Conservation (phyloP, 1,284 basidiomycete genomes). For the Testicularia cyperi region DNA sequence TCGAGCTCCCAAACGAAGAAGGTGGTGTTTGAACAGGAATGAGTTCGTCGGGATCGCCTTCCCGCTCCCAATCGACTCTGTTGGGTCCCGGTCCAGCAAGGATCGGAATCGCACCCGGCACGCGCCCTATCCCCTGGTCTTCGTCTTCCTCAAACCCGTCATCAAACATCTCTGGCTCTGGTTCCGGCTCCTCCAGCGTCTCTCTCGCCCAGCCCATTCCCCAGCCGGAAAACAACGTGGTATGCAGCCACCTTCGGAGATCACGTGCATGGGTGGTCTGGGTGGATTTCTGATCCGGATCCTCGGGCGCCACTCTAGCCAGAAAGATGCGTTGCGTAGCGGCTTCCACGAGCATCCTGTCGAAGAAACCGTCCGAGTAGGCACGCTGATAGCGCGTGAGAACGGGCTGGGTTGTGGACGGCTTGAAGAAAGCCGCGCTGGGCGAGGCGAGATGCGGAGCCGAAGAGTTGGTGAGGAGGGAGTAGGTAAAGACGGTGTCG, state of each 20-base stretch:
- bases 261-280: slow-evolving; percentile 30
- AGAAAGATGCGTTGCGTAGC: slow-evolving; percentile 27
- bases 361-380: slow-evolving; percentile 24
- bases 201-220: slow-evolving; percentile 52
- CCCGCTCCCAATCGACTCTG: slow-evolving; percentile 31
- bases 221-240: slow-evolving; percentile 42
- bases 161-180: no score
- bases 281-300: slow-evolving; percentile 40
- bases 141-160: slow-evolving; percentile 6
- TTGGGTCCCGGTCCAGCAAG: slow-evolving; percentile 25
- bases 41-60: slow-evolving; percentile 48
- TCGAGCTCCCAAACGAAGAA: slow-evolving; percentile 34
- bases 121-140: neutral
- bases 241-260: slow-evolving; percentile 32
- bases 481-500: slow-evolving; percentile 45
- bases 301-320: slow-evolving; percentile 30
- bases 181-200: slow-evolving; percentile 37
- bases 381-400: slow-evolving; percentile 26
- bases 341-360: slow-evolving; percentile 20
- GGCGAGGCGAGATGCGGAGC: slow-evolving; percentile 33
- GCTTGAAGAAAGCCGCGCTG: slow-evolving; percentile 29
- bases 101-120: slow-evolving; percentile 8
- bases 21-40: slow-evolving; percentile 44
- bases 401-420: neutral
- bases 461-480: slow-evolving; percentile 26